A percentile compares a stretch with the other conserved stretches of the same genome.
These are phyloP conservation scores for Spergularia marina DNA, from an alignment of 148 eudicot genomes.

Conservation along the genomic window DNA sequence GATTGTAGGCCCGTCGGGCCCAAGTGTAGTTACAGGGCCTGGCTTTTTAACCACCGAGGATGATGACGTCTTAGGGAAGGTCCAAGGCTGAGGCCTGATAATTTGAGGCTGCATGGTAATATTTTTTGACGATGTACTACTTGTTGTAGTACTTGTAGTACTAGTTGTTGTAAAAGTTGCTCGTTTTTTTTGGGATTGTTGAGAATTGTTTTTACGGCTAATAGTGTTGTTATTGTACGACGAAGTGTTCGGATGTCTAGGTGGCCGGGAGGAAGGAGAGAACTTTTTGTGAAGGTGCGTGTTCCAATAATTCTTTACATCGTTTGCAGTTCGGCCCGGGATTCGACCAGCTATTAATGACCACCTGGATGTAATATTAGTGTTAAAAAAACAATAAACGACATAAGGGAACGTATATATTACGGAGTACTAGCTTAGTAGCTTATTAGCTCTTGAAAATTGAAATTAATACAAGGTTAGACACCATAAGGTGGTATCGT, in stretches of 20 bases:
- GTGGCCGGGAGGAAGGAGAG: background rate
- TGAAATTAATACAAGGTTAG: too few relatives aligned
- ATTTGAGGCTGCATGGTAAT: background rate
- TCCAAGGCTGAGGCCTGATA: constrained; percentile 12
- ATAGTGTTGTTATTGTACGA: background rate
- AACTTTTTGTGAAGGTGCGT: constrained; percentile 10
- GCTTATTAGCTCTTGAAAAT: too few relatives aligned
- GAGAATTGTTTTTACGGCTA: background rate
- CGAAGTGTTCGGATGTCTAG: background rate
- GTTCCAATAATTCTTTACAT: constrained; percentile 19
- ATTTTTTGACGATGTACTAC: background rate
- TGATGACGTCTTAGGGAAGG: background rate
- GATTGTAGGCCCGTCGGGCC: background rate
- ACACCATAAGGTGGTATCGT: too few relatives aligned
- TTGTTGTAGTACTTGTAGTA: background rate
- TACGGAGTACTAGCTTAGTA: too few relatives aligned
- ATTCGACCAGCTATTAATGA: constrained; percentile 20
- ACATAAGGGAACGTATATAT: too few relatives aligned
- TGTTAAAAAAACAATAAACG: too few relatives aligned
- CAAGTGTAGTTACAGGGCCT: background rate
- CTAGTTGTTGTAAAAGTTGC: background rate
- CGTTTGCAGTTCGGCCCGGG: constrained; percentile 18
- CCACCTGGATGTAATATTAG: background rate
- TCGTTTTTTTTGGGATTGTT: background rate
- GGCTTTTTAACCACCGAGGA: background rate